phyloP scores from a whole-genome alignment of 2,329 filamentous ascomycete genomes.

The Tolypocladium cylindrosporum region DNA sequence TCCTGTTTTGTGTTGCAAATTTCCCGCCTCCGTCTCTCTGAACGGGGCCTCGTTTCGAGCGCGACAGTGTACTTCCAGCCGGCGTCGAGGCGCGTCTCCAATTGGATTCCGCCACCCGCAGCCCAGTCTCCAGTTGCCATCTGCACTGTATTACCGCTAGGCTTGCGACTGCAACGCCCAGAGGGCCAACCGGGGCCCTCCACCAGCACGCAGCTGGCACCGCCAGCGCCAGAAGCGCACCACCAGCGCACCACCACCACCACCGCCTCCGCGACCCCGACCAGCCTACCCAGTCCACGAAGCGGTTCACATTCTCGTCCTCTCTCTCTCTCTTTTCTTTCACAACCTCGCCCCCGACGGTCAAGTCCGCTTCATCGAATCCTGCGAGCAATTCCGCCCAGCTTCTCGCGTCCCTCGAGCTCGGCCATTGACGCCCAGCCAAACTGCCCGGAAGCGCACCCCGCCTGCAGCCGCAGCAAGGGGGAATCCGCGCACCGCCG shows the following conservation, averaged over 20 bases:
- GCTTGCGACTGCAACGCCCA: not conserved
- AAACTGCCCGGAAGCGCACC: not conserved
- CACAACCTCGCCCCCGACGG: not conserved
- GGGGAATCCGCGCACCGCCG: not conserved
- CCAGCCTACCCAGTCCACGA: not conserved
- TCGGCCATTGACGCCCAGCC: not conserved
- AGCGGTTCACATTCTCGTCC: not conserved
- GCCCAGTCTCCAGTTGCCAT: not conserved
- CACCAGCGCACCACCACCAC: not conserved
- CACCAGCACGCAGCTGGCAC: not conserved
- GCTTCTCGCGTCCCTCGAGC: not conserved
- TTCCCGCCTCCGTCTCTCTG: not conserved
- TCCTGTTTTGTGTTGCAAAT: not conserved
- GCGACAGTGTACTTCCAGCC: not conserved
- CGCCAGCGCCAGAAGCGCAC: not conserved
- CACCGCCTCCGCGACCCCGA: not conserved
- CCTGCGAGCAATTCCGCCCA: not conserved
- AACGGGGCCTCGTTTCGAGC: not conserved
- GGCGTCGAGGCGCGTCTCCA: not conserved
- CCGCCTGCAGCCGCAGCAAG: constrained; percentile 2
- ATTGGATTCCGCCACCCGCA: not conserved
- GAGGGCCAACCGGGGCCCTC: not conserved
- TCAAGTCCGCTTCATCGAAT: not conserved
- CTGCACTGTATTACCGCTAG: not conserved
- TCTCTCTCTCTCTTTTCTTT: not conserved